These are phyloP conservation scores for Saturnispora hagleri DNA, from an alignment of 805 yeast species.

Conservation along the genomic window DNA sequence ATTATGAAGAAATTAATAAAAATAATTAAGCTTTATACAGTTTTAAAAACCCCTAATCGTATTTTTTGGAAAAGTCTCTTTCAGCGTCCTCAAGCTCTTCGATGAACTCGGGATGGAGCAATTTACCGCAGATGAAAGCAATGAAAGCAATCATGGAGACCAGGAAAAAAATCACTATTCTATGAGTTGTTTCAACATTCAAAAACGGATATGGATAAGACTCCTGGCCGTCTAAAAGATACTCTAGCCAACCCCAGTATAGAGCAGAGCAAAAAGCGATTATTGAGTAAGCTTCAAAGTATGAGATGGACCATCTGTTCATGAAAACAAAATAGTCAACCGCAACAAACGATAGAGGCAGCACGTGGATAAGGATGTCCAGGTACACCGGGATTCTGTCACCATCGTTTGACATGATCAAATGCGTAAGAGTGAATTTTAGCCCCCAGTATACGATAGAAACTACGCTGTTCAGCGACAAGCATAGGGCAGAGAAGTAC, in stretches of 20 bases:
- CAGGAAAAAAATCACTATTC: constrained; percentile 39
- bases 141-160: constrained; percentile 34
- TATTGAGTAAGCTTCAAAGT: constrained; percentile 31
- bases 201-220: constrained; percentile 61
- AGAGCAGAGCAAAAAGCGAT: constrained; percentile 32
- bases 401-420: constrained; percentile 33
- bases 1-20: too few relatives aligned
- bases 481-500: constrained; percentile 41
- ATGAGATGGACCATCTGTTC: constrained; percentile 33
- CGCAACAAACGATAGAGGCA: constrained; percentile 46
- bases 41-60: background rate
- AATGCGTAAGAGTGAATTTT: constrained; percentile 38
- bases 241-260: constrained; percentile 47
- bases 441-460: constrained; percentile 63
- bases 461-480: constrained; percentile 53
- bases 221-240: constrained; percentile 37
- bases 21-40: background rate
- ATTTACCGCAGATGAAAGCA: constrained; percentile 19
- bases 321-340: constrained; percentile 47
- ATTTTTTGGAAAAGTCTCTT: background rate
- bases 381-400: constrained; percentile 37
- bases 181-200: constrained; percentile 37
- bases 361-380: constrained; percentile 51
- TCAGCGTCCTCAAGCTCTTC: constrained; percentile 10
- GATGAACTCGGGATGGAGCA: constrained; percentile 13